Conservation (phyloP, 768 basidiomycete species). For the Leucocoprinus birnbaumii region DNA sequence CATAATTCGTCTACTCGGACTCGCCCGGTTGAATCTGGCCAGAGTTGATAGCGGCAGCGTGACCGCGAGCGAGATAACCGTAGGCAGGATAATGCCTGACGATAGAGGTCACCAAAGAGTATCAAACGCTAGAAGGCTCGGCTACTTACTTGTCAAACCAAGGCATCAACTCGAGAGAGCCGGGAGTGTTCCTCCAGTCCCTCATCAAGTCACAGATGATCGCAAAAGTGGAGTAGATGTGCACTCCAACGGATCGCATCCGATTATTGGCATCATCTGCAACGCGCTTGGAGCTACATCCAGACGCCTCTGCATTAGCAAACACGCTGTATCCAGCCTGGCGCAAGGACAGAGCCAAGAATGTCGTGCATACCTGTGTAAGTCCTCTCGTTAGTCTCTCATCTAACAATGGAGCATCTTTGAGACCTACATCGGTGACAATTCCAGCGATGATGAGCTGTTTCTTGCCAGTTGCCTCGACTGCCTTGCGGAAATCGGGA, state of each 20-base stretch:
- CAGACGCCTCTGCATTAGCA: slow-evolving; percentile 45
- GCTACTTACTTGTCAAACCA: slow-evolving; percentile 39
- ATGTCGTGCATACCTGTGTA: slow-evolving; percentile 42
- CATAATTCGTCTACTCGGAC: too few species aligned
- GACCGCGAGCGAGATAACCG: slow-evolving; percentile 24
- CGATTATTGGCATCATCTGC: slow-evolving; percentile 44
- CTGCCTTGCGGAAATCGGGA: slow-evolving; percentile 41
- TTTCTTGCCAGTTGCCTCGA: slow-evolving; percentile 45
- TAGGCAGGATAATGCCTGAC: slow-evolving; percentile 23
- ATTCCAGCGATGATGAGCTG: slow-evolving; percentile 51
- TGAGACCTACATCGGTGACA: slow-evolving; percentile 39
- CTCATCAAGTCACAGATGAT: slow-evolving; percentile 44
- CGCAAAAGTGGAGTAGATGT: slow-evolving; percentile 43
- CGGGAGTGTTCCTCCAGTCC: slow-evolving; percentile 50
- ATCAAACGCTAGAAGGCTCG: neutral
- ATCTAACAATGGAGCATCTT: neutral
- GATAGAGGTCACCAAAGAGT: neutral
- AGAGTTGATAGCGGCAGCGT: slow-evolving; percentile 21
- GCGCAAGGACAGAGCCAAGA: slow-evolving; percentile 43
- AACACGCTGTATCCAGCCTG: slow-evolving; percentile 46
- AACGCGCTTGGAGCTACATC: slow-evolving; percentile 34
- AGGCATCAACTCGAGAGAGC: slow-evolving; percentile 36
- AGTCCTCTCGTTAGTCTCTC: neutral
- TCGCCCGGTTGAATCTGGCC: slow-evolving; percentile 21
- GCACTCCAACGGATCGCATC: slow-evolving; percentile 45